Evolutionary conservation across 257 asterid species (phyloP).

Genomic region (Echites panduratus): DNA sequence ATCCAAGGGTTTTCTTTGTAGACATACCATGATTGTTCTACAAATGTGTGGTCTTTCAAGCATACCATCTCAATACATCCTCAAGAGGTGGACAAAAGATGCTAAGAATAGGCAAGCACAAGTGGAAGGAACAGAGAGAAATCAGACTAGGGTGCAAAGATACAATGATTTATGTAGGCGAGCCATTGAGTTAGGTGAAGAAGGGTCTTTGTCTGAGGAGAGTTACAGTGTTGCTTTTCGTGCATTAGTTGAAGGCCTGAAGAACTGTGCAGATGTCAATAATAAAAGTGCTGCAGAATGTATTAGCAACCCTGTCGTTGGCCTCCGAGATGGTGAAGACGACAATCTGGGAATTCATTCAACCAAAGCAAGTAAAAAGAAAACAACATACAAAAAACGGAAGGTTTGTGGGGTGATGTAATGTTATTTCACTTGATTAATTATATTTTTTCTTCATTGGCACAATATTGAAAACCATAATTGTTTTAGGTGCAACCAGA

Average conservation of each 20-base stretch:
- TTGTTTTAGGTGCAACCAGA: constrained; percentile 56
- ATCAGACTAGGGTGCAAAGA: constrained; percentile 67
- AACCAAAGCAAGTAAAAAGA: constrained; percentile 58
- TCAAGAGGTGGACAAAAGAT: constrained; percentile 96
- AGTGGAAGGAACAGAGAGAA: constrained; percentile 58
- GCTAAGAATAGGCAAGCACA: constrained; percentile 51
- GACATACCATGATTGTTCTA: constrained; percentile 92
- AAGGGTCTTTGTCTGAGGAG: constrained; percentile 76
- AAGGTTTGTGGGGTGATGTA: constrained; percentile 48
- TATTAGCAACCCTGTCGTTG: constrained; percentile 45
- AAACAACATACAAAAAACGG: constrained; percentile 62
- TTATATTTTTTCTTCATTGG: constrained; percentile 13
- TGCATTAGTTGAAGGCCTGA: constrained; percentile 75
- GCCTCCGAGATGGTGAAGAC: constrained; percentile 56
- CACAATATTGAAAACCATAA: constrained; percentile 1
- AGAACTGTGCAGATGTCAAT: constrained; percentile 72
- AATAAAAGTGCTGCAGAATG: constrained; percentile 53
- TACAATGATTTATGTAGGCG: constrained; percentile 86
- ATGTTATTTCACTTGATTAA: constrained; percentile 9
- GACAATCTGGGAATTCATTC: constrained; percentile 43
- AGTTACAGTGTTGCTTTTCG: constrained; percentile 68
- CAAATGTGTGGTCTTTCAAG: constrained; percentile 91
- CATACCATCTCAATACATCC: constrained; percentile 72
- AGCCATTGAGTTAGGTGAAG: constrained; percentile 85
- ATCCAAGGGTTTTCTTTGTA: constrained; percentile 82